Evolutionary conservation across 2,329 filamentous ascomycete species (phyloP).

Genomic region (Alternaria hordeiaustralica): DNA sequence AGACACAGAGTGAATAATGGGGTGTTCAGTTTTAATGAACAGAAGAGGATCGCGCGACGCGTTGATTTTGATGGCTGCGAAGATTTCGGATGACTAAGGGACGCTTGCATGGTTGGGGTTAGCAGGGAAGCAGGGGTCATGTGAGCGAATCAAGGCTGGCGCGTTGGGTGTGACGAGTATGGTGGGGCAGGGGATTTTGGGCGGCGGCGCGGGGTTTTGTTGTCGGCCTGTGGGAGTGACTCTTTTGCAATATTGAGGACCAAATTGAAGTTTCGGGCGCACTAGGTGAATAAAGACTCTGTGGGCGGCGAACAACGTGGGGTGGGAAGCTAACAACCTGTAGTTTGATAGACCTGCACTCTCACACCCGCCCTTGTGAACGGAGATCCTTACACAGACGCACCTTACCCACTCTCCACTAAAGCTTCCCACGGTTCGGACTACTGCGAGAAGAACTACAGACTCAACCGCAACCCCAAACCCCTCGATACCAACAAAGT

Average conservation of each 20-base stretch:
- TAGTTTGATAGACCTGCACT: conserved; percentile 14
- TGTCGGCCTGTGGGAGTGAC: conserved; percentile 10
- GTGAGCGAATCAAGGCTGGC: conserved; percentile 25
- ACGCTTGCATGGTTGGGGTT: conserved; percentile 15
- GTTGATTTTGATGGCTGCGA: conserved; percentile 14
- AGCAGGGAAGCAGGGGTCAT: neutral
- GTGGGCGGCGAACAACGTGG: neutral
- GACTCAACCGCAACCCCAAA: neutral
- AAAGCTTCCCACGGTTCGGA: neutral
- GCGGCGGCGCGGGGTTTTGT: conserved; percentile 18
- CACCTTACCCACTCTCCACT: conserved; percentile 5
- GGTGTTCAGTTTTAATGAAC: conserved; percentile 50
- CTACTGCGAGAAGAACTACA: neutral
- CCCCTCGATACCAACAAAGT: neutral
- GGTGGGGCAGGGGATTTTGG: conserved; percentile 24
- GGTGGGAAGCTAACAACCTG: conserved; percentile 11
- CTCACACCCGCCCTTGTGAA: conserved; percentile 13
- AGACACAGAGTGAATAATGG: conserved; percentile 72
- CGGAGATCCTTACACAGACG: conserved; percentile 5
- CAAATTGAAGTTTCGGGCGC: neutral
- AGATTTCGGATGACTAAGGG: conserved; percentile 37
- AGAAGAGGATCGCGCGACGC: conserved; percentile 26
- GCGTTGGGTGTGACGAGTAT: conserved; percentile 22
- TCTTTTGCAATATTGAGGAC: conserved; percentile 15
- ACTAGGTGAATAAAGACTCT: conserved; percentile 3